Conservation (phyloP, 1,284 basidiomycete species). For the Puccinia coronata region DNA sequence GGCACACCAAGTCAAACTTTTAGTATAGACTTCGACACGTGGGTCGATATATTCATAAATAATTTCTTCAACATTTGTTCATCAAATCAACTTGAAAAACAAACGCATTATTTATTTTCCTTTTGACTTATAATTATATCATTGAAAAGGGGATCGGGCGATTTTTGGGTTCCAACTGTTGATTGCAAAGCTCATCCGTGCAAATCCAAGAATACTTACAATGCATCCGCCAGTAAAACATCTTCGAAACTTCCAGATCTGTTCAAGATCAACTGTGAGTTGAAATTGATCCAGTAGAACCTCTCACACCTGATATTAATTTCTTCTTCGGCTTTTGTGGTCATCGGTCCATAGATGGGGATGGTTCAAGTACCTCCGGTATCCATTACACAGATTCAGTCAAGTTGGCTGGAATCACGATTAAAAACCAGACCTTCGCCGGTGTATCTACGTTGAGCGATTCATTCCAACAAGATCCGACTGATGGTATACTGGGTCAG, state of each 20-base stretch:
- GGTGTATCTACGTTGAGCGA: conserved; percentile 25
- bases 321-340: not conserved
- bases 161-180: conserved; percentile 36
- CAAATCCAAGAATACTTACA: conserved; percentile 30
- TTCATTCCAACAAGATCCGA: conserved; percentile 25
- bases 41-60: too few relatives aligned
- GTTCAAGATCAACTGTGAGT: conserved; percentile 36
- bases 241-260: not conserved
- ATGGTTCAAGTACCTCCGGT: conserved; percentile 45
- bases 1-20: conserved; percentile 40
- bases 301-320: not conserved
- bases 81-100: not conserved
- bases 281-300: not conserved
- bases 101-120: not conserved
- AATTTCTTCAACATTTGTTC: not conserved
- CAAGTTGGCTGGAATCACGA: conserved; percentile 25
- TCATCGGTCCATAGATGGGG: conserved; percentile 22
- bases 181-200: conserved; percentile 32
- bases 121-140: not conserved
- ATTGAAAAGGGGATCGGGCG: conserved; percentile 38
- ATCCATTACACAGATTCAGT: conserved; percentile 8
- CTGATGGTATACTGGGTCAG: conserved; percentile 42
- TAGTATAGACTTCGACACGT: conserved; percentile 46
- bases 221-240: conserved; percentile 20
- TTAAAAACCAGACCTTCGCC: conserved; percentile 40